Conservation (phyloP, 2,329 filamentous ascomycete species). For the Trichoderma hamatum region DNA sequence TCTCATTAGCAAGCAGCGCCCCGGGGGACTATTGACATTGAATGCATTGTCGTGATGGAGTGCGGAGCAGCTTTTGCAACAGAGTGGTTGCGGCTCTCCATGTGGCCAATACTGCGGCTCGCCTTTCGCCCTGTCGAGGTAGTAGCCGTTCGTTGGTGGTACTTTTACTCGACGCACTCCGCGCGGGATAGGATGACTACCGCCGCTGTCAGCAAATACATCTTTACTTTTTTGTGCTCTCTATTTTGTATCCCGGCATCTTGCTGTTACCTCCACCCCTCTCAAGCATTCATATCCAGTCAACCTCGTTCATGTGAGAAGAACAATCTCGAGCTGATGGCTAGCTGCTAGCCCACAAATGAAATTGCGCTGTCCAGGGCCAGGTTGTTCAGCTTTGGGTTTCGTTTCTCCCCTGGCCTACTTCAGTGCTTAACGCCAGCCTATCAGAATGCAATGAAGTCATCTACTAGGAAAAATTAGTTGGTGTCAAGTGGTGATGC, state of each 20-base stretch:
- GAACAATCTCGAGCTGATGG: slow-evolving; percentile 5
- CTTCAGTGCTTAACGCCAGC: not conserved
- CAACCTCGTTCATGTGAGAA: slow-evolving; percentile 5
- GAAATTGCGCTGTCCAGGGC: slow-evolving; percentile 20
- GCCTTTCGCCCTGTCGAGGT: slow-evolving; percentile 16
- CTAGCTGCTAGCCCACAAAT: slow-evolving; percentile 18
- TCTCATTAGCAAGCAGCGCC: not conserved
- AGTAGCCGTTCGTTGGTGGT: slow-evolving; percentile 12
- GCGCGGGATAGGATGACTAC: not conserved
- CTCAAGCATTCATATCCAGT: not conserved
- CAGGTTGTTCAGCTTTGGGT: slow-evolving; percentile 19
- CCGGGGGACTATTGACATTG: not conserved
- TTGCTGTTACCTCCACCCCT: not conserved
- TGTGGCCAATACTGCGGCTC: slow-evolving; percentile 16
- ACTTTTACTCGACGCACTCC: not conserved
- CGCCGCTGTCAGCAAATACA: slow-evolving; percentile 4
- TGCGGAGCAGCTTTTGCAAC: slow-evolving; percentile 17
- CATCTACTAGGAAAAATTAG: slow-evolving; percentile 5
- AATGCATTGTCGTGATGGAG: not conserved
- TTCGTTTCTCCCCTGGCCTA: slow-evolving; percentile 1
- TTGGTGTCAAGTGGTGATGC: not conserved
- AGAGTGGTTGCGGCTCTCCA: slow-evolving; percentile 13
- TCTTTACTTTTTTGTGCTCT: not conserved
- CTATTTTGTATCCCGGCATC: not conserved
- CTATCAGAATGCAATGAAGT: not conserved